A percentile compares a stretch with the other conserved stretches of the same genome.
Evolutionary conservation across 805 yeast species (phyloP).

Genomic region (Candida nitratophila): DNA sequence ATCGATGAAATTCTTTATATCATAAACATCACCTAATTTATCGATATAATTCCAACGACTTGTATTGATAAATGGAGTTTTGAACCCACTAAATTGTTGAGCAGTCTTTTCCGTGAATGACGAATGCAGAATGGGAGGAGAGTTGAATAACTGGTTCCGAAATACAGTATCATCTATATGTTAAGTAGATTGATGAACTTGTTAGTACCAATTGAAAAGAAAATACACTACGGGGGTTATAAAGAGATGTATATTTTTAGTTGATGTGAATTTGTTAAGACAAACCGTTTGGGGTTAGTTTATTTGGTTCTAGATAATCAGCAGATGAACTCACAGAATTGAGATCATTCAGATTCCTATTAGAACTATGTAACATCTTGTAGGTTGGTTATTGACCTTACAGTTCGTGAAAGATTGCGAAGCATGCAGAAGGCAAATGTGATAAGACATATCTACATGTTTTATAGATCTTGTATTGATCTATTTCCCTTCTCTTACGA

Average conservation of each 20-base stretch:
- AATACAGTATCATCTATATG: not conserved
- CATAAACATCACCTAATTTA: conserved; percentile 25
- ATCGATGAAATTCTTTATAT: conserved; percentile 20
- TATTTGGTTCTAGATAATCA: not conserved
- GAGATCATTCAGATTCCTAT: not conserved
- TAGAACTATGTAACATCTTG: not conserved
- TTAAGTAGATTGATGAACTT: no score
- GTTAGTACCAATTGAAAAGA: no score
- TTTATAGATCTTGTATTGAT: no score
- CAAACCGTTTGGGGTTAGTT: not conserved
- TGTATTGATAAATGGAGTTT: conserved; percentile 35
- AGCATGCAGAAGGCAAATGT: no score
- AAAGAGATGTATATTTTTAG: no score
- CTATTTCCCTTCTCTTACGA: no score
- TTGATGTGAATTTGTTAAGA: not conserved
- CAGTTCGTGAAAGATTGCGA: no score
- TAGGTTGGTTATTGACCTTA: no score
- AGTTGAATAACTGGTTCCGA: not conserved
- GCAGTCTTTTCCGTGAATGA: conserved; percentile 21
- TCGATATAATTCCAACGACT: conserved; percentile 37
- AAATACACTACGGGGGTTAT: no score
- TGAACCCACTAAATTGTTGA: conserved; percentile 34
- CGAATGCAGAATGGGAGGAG: conserved; percentile 16
- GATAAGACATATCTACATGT: no score
- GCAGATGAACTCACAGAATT: not conserved